Conservation (phyloP, 352 stramenopile species). For the Globisporangium iwayamae region DNA sequence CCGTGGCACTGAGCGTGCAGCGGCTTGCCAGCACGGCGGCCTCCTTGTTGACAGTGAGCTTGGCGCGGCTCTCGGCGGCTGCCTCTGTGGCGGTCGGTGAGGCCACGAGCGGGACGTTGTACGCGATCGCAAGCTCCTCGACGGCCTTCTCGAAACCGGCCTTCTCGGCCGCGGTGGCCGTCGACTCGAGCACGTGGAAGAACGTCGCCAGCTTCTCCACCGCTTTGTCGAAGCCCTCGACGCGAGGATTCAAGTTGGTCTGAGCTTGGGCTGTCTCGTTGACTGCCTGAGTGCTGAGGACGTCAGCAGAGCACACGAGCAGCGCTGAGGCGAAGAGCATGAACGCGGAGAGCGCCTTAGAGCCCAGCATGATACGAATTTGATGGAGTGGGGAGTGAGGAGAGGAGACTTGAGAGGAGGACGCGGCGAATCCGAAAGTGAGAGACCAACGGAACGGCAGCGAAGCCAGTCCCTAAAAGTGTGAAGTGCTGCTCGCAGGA, state of each 20-base stretch:
- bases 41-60: slow-evolving; percentile 5
- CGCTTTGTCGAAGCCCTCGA: slow-evolving; percentile 14
- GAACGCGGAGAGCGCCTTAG: neutral
- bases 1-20: slow-evolving; percentile 23
- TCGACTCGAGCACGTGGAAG: slow-evolving; percentile 12
- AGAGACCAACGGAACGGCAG: neutral
- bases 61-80: slow-evolving; percentile 14
- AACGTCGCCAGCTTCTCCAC: slow-evolving; percentile 17
- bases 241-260: neutral
- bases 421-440: slow-evolving; percentile 4
- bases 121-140: slow-evolving; percentile 25
- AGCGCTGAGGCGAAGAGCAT: slow-evolving; percentile 1
- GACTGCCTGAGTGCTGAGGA: neutral
- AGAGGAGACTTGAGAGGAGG: neutral
- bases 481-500: neutral
- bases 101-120: slow-evolving; percentile 25
- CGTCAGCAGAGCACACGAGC: neutral
- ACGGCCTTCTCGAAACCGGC: slow-evolving; percentile 21
- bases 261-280: neutral
- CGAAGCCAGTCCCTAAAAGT: neutral
- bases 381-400: neutral
- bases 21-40: slow-evolving; percentile 15
- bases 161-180: slow-evolving; percentile 6
- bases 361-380: slow-evolving; percentile 9
- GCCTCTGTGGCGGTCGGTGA: slow-evolving; percentile 20